A percentile compares a stretch with the other conserved stretches of the same genome.
These are phyloP conservation scores for Ceratobasidium sp. DNA, from an alignment of 1,284 basidiomycete species.

Conservation along the genomic window DNA sequence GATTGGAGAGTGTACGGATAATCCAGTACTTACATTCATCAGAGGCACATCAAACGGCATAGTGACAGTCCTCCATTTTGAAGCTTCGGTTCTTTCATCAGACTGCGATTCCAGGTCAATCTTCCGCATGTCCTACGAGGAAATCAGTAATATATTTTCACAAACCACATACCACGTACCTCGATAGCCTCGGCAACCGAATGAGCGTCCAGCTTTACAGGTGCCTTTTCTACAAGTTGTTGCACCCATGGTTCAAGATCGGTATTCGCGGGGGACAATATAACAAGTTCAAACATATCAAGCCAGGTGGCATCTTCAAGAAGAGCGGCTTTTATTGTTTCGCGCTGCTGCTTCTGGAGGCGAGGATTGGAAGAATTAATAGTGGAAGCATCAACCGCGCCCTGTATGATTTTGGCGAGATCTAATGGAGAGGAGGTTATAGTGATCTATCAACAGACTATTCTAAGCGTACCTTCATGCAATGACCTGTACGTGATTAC, in stretches of 20 bases:
- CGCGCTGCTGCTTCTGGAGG: constrained; percentile 7
- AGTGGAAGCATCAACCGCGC: not conserved
- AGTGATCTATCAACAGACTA: constrained; percentile 42
- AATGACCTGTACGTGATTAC: constrained; percentile 78
- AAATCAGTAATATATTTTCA: not conserved
- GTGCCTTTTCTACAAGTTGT: constrained; percentile 36
- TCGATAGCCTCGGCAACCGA: constrained; percentile 24
- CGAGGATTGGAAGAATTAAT: not conserved
- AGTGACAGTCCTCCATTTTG: constrained; percentile 74
- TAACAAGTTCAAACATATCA: constrained; percentile 33
- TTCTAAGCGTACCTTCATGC: constrained; percentile 70
- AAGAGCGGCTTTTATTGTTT: constrained; percentile 39
- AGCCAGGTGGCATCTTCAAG: constrained; percentile 17
- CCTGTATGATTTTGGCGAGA: constrained; percentile 18
- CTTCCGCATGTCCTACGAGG: constrained; percentile 5
- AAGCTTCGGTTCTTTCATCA: constrained; percentile 53
- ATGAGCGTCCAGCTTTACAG: constrained; percentile 22
- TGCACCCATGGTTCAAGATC: constrained; percentile 19
- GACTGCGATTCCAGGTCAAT: constrained; percentile 56
- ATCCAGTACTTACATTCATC: constrained; percentile 72
- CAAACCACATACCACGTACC: not conserved
- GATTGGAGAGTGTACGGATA: not conserved
- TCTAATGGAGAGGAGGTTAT: constrained; percentile 23
- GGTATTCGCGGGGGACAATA: not conserved
- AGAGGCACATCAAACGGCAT: constrained; percentile 87